Base-by-base conservation (phyloP, 169 alveolate genomes). In the Plasmodium ovale region DNA sequence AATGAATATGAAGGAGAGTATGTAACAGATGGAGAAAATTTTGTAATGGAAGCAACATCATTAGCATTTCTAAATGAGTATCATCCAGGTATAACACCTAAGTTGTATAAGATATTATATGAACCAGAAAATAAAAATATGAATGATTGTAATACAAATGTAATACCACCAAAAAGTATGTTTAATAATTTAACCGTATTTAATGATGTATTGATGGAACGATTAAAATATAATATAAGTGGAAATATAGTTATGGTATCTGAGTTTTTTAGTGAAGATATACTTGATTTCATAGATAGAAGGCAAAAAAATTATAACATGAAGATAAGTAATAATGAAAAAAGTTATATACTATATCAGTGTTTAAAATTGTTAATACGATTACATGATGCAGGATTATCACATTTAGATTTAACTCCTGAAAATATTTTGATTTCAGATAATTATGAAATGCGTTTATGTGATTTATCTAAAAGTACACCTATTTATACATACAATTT, bases 371-470 rank as follows among this genome's bases (percentile, higher is more conserved):
- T 89, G 19, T 74, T 94, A 42, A 87, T 82, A 51, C 42, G 93
- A 6, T 77, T 94, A 39, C 96, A 94, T 58, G 67, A 88, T 31
- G 94, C 94, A n/a, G 96, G 96, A 10, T 35, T 94, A 4, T 87
- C 95, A n/a, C 96, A 94, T 68, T 91, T 94, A 10, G 96, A 94
- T 67, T 54, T 94, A 29, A 94, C 96, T 10, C 96, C 96, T 6
- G 96, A 94, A 60, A 94, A 94, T 87, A 93, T 94, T 27, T 92
- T 94, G 35, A 89, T 94, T 16, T 89, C 94, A 2, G 92, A 91
- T 4, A 87, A 62, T 51, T 77, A 77, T 31, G 94, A 92, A 72
- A 87, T 94, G 58, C 92, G 92, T 67, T 68, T 93, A 31, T 94
- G 96, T 87, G 96, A 94, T 33, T 87, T 94, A 65, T 95, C 96